A percentile compares a stretch with the other conserved stretches of the same genome.
Conservation (phyloP, 2,329 filamentous ascomycete species). For the Ambrosiella cleistominuta region DNA sequence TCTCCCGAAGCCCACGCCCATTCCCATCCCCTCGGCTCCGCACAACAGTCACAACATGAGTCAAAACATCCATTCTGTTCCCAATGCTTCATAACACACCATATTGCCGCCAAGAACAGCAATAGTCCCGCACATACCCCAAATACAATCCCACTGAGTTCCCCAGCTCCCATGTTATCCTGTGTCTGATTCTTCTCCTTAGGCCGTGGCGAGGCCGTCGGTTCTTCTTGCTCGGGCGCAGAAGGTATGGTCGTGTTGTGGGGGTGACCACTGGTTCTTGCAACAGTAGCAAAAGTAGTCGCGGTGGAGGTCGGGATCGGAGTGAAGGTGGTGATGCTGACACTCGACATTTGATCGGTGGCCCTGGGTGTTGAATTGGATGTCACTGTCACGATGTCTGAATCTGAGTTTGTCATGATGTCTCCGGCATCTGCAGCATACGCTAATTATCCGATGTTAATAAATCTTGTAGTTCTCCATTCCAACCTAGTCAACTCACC, state of each 20-base stretch:
- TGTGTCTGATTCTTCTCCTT: background rate
- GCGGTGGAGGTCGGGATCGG: background rate
- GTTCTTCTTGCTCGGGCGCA: too few species aligned
- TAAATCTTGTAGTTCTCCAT: too few species aligned
- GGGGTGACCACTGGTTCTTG: background rate
- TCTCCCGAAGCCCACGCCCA: background rate
- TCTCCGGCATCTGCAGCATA: too few species aligned
- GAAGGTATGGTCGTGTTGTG: background rate
- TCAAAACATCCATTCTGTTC: slow-evolving; percentile 2
- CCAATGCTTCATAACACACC: slow-evolving; percentile 7
- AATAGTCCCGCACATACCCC: slow-evolving; percentile 6
- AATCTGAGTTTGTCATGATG: too few species aligned
- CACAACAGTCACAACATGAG: background rate
- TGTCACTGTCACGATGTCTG: background rate
- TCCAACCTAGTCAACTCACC: slow-evolving; percentile 1
- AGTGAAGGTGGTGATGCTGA: background rate
- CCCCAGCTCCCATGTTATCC: background rate
- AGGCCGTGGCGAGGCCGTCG: background rate
- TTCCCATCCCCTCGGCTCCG: background rate
- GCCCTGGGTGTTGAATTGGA: background rate
- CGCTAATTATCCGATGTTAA: too few species aligned
- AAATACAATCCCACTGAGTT: slow-evolving; percentile 10
- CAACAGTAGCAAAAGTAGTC: background rate
- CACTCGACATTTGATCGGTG: background rate
- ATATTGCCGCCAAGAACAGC: background rate